Evolutionary conservation across 306 rosid genomes (phyloP), one percentile per base, ranked within the genome.

Genomic region (Lathyrus tuberosus): DNA sequence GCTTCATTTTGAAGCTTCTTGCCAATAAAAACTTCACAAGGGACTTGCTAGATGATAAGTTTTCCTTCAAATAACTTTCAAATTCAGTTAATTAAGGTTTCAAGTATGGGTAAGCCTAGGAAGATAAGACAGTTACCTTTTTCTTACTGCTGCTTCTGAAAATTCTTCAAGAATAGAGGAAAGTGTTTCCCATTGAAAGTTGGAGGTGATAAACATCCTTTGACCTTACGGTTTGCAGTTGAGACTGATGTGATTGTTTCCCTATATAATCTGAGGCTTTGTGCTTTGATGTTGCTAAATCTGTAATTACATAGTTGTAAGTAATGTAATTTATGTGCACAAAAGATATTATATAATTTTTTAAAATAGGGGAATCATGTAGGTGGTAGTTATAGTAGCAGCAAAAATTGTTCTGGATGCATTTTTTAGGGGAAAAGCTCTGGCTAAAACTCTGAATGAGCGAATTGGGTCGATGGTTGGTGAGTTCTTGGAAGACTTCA

Each of bases 381-480:
- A n/a, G n/a, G 88, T 48, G 96, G 88, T 65, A 69, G 79, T 61
- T 91, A 84, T 63, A 88, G 83, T 80, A 83, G 86, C 64, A 91
- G 82, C 84, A 84, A 77, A 82, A 86, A 86, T n/a, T 69, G 85
- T 94, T 76, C 78, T 91, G 44, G 96, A 94, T 82, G 95, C 99
- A 1, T 94, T 94, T 82, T 94, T 94, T 90, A 73, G 91, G 81
- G 99, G 99, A 44, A 94, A 91, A 71, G 99, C 99, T 78, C 57
- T 94, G 4, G 99, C 95, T n/a, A 97, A 94, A 80, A 92, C 95
- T 49, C 44, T 94, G 61, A 91, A 88, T 41, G 97, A 94, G 80
- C 92, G 99, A 11, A 69, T 94, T 18, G 99, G 91, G 81, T 94
- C 99, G 12, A 67, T 86, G 15, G 82, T 94, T 11, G 99, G 99